These are phyloP conservation scores for Leersia perrieri DNA, from an alignment of 176 grass and related monocot species.

Conservation along the genomic window DNA sequence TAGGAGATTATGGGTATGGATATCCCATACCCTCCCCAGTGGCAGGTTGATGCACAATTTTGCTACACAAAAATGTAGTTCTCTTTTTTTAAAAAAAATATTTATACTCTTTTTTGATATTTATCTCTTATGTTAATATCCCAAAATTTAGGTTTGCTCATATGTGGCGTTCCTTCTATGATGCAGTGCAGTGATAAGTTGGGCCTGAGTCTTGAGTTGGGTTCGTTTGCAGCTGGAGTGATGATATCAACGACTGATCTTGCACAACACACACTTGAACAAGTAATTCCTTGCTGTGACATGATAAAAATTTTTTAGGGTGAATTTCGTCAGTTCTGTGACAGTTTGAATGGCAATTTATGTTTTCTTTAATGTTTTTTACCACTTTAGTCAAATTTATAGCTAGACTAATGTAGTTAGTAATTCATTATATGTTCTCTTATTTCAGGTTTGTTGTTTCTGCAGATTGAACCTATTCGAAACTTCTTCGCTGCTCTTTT, in stretches of 20 bases:
- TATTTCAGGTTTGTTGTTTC: constrained; percentile 95
- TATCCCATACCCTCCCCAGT: too few species aligned
- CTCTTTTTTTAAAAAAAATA: too few species aligned
- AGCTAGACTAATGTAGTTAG: constrained; percentile 40
- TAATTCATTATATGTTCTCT: constrained; percentile 74
- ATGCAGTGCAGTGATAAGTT: constrained; percentile 99
- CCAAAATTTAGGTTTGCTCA: constrained; percentile 29
- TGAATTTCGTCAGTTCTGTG: not conserved
- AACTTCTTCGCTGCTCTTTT: constrained; percentile 99
- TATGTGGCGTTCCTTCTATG: constrained; percentile 26
- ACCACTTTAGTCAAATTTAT: constrained; percentile 11
- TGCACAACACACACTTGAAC: constrained; percentile 97
- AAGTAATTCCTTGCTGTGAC: constrained; percentile 53
- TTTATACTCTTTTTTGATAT: not conserved
- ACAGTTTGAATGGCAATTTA: not conserved
- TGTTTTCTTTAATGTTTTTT: constrained; percentile 2
- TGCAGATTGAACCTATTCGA: constrained; percentile 99
- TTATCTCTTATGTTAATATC: not conserved
- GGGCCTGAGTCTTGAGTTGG: constrained; percentile 95
- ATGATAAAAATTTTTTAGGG: not conserved
- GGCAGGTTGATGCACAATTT: too few species aligned
- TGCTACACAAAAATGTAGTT: not conserved
- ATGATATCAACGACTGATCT: constrained; percentile 99
- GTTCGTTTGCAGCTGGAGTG: constrained; percentile 97
- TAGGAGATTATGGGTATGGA: too few species aligned